Conservation (phyloP, 116 monocot species). For the Thalassia testudinum region DNA sequence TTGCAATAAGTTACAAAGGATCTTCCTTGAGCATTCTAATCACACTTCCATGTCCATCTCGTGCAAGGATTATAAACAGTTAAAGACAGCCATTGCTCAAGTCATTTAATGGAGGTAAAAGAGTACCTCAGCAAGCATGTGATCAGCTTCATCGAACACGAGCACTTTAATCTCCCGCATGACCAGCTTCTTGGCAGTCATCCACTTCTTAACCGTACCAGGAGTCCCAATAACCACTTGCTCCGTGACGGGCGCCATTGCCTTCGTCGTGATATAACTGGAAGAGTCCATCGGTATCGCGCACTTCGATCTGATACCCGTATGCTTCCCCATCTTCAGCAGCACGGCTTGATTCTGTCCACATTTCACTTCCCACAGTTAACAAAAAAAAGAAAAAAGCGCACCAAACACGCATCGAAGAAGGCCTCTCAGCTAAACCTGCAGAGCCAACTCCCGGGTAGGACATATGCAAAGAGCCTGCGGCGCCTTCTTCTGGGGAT, state of each 20-base stretch:
- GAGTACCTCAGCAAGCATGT: conserved; percentile 68
- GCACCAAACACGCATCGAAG: neutral
- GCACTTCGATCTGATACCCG: conserved; percentile 56
- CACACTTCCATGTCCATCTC: no score
- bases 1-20: no score
- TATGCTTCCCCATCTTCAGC: conserved; percentile 67
- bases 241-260: conserved; percentile 50
- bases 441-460: conserved; percentile 62
- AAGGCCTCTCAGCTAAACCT: conserved; percentile 38
- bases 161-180: conserved; percentile 56
- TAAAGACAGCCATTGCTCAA: no score
- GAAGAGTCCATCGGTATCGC: conserved; percentile 57
- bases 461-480: conserved; percentile 96
- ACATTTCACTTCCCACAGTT: neutral
- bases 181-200: conserved; percentile 36
- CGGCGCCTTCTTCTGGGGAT: conserved; percentile 41
- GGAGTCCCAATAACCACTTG: conserved; percentile 95
- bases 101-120: no score
- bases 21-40: no score
- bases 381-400: neutral
- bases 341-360: conserved; percentile 65
- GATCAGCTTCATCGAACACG: conserved; percentile 90
- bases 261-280: conserved; percentile 40
- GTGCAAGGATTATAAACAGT: no score
- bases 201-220: conserved; percentile 80